These are phyloP conservation scores for Mycocentrospora acerina DNA, from an alignment of 2,329 filamentous ascomycete species.

Conservation along the genomic window DNA sequence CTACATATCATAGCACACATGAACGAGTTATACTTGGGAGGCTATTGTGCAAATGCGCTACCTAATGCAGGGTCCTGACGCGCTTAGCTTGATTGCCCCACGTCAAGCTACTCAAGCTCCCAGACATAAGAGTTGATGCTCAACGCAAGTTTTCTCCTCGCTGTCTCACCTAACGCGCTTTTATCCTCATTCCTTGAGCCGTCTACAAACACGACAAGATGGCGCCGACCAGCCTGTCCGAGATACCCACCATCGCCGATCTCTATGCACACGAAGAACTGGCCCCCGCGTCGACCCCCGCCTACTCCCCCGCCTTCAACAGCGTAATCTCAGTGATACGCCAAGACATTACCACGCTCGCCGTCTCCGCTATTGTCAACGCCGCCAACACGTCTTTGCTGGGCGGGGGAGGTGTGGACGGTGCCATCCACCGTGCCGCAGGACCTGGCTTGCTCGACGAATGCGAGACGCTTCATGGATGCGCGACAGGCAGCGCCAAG, in stretches of 20 bases:
- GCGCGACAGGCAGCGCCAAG: conserved; percentile 75
- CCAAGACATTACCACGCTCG: conserved; percentile 79
- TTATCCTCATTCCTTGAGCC: too few relatives aligned
- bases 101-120: too few relatives aligned
- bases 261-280: conserved; percentile 66
- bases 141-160: too few relatives aligned
- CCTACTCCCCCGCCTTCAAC: conserved; percentile 52
- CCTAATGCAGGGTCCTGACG: too few relatives aligned
- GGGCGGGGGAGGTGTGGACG: conserved; percentile 82
- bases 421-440: conserved; percentile 78
- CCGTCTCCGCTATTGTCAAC: conserved; percentile 85
- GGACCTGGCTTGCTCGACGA: conserved; percentile 68
- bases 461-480: conserved; percentile 72
- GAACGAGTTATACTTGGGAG: too few relatives aligned
- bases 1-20: too few relatives aligned
- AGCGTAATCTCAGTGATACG: conserved; percentile 68
- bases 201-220: too few relatives aligned
- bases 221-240: conserved; percentile 36
- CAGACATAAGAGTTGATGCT: too few relatives aligned
- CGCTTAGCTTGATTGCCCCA: too few relatives aligned
- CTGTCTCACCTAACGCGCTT: too few relatives aligned
- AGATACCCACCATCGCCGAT: conserved; percentile 63
- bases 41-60: too few relatives aligned
- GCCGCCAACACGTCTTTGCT: conserved; percentile 79
- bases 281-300: conserved; percentile 15